These are phyloP conservation scores for Cornus suecica DNA, from an alignment of 148 eudicot genomes.

Conservation along the genomic window DNA sequence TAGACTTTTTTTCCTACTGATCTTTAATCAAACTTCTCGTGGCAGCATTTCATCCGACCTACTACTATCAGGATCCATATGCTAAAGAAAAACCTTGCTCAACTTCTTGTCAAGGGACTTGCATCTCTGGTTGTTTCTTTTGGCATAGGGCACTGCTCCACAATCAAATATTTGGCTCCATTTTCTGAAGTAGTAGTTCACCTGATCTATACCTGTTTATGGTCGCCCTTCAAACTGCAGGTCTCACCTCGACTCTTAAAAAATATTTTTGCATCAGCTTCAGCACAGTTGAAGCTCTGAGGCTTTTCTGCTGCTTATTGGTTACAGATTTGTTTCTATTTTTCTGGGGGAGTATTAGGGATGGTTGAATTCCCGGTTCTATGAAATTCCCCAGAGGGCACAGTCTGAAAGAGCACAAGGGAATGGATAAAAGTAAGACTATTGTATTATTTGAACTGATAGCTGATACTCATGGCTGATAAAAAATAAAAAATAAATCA, in stretches of 20 bases:
- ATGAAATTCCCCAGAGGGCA: conserved; percentile 1
- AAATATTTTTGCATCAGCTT: conserved; percentile 2
- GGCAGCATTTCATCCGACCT: background rate
- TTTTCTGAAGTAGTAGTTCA: no score
- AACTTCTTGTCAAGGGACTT: background rate
- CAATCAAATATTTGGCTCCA: background rate
- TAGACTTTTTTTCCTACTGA: no score
- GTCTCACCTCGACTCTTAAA: background rate
- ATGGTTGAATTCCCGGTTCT: background rate
- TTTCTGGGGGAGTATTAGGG: background rate
- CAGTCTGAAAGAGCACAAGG: background rate
- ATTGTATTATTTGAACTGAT: background rate
- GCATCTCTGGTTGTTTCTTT: background rate
- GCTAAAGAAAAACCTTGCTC: no score
- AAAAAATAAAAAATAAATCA: background rate
- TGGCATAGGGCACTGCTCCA: background rate
- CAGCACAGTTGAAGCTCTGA: background rate
- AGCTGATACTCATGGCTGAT: background rate
- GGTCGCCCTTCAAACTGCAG: conserved; percentile 4
- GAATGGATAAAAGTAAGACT: background rate
- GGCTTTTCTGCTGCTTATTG: background rate
- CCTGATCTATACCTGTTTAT: no score
- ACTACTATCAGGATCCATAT: no score
- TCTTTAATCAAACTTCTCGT: background rate
- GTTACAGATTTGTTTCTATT: background rate